Conservation (phyloP, 2,329 filamentous ascomycete species). For the Phyllosticta citrichinensis region DNA sequence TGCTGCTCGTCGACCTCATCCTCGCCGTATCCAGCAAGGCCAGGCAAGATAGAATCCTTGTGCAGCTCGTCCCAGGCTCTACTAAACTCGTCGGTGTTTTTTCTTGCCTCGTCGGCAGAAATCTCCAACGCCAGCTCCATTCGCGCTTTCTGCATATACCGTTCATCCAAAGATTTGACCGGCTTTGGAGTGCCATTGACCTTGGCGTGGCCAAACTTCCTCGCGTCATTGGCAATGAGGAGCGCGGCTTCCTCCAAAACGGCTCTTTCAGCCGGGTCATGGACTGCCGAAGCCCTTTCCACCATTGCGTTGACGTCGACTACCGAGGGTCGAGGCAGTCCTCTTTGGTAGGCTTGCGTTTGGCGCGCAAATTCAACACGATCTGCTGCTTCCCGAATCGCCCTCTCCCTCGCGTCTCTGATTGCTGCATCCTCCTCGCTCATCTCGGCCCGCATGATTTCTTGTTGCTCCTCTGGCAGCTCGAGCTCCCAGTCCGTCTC, state of each 20-base stretch:
- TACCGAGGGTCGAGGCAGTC: constrained; percentile 63
- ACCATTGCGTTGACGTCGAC: constrained; percentile 64
- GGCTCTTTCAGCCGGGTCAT: constrained; percentile 55
- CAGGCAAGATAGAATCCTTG: constrained; percentile 50
- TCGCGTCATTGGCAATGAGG: constrained; percentile 73
- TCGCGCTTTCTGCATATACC: constrained; percentile 62
- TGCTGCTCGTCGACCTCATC: constrained; percentile 61
- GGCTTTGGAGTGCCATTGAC: constrained; percentile 51
- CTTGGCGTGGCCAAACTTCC: constrained; percentile 60
- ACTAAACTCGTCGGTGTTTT: constrained; percentile 41
- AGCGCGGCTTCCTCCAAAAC: constrained; percentile 69
- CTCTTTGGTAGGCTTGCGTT: constrained; percentile 83
- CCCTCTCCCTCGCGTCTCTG: constrained; percentile 59
- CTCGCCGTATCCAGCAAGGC: constrained; percentile 69
- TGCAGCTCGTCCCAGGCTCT: constrained; percentile 42
- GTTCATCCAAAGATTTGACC: constrained; percentile 59
- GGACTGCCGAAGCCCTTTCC: constrained; percentile 48
- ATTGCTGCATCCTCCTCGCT: constrained; percentile 62
- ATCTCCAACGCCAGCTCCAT: constrained; percentile 66
- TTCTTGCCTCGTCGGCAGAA: constrained; percentile 40
- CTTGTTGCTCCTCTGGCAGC: constrained; percentile 70
- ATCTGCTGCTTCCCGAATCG: constrained; percentile 52
- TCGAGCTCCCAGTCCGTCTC: constrained; percentile 92
- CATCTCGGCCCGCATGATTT: constrained; percentile 43
- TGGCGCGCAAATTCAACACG: constrained; percentile 66